A percentile compares a stretch with the other conserved stretches of the same genome.
Evolutionary conservation across 2,329 filamentous ascomycete genomes (phyloP).

Genomic region (Fusarium circinatum): DNA sequence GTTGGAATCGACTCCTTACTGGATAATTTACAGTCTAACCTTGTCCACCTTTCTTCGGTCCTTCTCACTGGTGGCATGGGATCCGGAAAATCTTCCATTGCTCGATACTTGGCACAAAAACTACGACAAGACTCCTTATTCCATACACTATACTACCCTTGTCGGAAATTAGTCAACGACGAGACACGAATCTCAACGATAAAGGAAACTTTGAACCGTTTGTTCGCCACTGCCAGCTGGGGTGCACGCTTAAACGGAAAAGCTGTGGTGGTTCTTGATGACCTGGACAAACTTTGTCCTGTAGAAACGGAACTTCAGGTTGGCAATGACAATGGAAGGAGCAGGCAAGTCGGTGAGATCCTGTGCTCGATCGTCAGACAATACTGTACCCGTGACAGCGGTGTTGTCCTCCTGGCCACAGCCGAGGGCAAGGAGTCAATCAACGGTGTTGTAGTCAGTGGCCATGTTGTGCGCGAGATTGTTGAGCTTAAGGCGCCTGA

Average conservation of each 20-base stretch:
- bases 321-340: slow-evolving; percentile 91
- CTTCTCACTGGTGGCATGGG: slow-evolving; percentile 89
- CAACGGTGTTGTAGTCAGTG: slow-evolving; percentile 89
- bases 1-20: slow-evolving; percentile 88
- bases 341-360: slow-evolving; percentile 90
- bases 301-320: slow-evolving; percentile 94
- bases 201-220: slow-evolving; percentile 84
- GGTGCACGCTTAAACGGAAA: slow-evolving; percentile 86
- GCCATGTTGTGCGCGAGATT: slow-evolving; percentile 93
- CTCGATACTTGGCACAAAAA: slow-evolving; percentile 78
- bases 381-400: slow-evolving; percentile 81
- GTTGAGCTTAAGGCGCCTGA: slow-evolving; percentile 89
- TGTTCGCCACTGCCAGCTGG: slow-evolving; percentile 93
- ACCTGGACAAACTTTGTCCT: slow-evolving; percentile 91
- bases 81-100: slow-evolving; percentile 86
- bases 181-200: slow-evolving; percentile 90
- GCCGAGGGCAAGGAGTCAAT: slow-evolving; percentile 93
- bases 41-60: slow-evolving; percentile 88
- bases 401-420: slow-evolving; percentile 88
- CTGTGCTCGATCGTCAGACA: slow-evolving; percentile 85
- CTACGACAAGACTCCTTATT: slow-evolving; percentile 80
- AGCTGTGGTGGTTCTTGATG: slow-evolving; percentile 87
- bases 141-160: slow-evolving; percentile 87
- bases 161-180: slow-evolving; percentile 86
- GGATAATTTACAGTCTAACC: slow-evolving; percentile 75